Conservation (phyloP, 2,329 filamentous ascomycete species). For the Elsinoe fawcettii region DNA sequence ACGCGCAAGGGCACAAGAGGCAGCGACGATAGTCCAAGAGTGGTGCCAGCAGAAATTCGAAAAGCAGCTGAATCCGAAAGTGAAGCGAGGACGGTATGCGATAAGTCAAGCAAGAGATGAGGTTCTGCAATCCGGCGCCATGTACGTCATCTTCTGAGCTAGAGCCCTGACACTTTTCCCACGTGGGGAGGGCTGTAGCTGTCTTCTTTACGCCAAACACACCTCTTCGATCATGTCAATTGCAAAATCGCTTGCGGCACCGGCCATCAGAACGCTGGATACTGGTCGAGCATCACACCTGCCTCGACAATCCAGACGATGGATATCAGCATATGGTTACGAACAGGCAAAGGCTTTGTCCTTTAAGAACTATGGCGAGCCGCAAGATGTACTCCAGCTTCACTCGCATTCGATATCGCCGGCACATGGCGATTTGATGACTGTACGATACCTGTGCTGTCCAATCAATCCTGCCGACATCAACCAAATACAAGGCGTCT, state of each 20-base stretch:
- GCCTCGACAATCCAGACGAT: constrained; percentile 26
- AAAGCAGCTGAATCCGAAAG: not conserved
- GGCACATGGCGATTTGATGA: constrained; percentile 60
- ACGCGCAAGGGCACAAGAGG: not conserved
- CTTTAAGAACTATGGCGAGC: constrained; percentile 67
- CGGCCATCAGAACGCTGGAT: not conserved
- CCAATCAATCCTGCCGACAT: constrained; percentile 97
- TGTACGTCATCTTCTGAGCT: constrained; percentile 2
- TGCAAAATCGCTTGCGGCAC: not conserved
- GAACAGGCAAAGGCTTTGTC: constrained; percentile 77
- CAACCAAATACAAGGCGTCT: constrained; percentile 95
- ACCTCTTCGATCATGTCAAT: not conserved
- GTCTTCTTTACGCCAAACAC: not conserved
- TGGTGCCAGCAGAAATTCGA: not conserved
- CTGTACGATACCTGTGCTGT: constrained; percentile 78
- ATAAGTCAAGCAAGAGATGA: not conserved
- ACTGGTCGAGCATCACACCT: not conserved
- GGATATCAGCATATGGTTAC: constrained; percentile 63
- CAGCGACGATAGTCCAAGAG: not conserved
- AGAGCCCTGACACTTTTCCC: constrained; percentile 4
- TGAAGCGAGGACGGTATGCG: not conserved
- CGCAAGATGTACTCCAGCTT: constrained; percentile 59
- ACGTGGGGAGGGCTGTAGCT: not conserved
- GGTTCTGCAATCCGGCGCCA: not conserved
- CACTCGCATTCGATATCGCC: constrained; percentile 73